Evolutionary conservation across 352 stramenopile genomes (phyloP).

Genomic region (Aphanomyces astaci): DNA sequence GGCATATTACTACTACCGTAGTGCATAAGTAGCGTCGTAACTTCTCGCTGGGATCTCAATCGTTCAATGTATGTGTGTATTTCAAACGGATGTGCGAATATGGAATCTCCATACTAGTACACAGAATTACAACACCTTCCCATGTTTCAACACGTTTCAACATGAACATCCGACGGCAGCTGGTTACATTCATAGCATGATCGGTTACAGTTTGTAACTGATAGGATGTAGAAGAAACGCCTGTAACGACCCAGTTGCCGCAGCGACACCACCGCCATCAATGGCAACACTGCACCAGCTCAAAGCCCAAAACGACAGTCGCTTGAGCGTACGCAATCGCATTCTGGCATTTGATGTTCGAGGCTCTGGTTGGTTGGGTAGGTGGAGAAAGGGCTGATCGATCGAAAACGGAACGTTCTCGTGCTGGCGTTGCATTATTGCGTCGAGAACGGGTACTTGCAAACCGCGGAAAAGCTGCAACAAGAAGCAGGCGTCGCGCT

Average conservation of each 20-base stretch:
- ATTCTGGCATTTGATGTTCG: not conserved
- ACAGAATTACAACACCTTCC: no score
- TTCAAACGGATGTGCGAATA: no score
- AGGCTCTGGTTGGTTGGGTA: slow-evolving; percentile 22
- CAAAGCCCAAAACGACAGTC: slow-evolving; percentile 75
- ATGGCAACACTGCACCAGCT: slow-evolving; percentile 80
- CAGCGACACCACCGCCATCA: not conserved
- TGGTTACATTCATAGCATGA: no score
- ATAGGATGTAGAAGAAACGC: not conserved
- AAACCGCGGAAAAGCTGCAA: slow-evolving; percentile 79
- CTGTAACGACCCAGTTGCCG: not conserved
- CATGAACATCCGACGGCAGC: no score
- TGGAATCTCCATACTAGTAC: no score
- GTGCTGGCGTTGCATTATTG: slow-evolving; percentile 82
- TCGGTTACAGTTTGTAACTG: not conserved
- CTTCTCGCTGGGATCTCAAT: no score
- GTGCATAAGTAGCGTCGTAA: not conserved
- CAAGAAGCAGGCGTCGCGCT: slow-evolving; percentile 77
- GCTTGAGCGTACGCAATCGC: slow-evolving; percentile 40
- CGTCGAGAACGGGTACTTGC: slow-evolving; percentile 74
- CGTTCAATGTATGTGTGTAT: no score
- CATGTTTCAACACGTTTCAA: no score
- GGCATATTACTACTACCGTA: not conserved
- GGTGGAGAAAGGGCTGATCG: slow-evolving; percentile 83
- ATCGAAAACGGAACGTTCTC: slow-evolving; percentile 79